These are phyloP conservation scores for Arabidopsis lyrata DNA, from an alignment of 441 rosid genomes.

Conservation along the genomic window DNA sequence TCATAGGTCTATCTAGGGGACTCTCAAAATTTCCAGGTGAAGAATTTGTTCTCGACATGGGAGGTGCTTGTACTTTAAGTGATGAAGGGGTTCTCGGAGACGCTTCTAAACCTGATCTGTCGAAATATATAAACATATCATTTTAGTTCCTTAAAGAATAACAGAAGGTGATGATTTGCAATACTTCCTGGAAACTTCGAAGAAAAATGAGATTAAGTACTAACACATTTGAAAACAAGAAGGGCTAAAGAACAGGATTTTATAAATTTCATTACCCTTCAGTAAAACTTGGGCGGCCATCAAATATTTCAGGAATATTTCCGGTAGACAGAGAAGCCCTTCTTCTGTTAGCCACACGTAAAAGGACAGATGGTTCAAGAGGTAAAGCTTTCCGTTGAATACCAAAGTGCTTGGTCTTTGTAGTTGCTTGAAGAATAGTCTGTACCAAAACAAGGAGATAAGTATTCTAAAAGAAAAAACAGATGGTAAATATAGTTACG, in stretches of 20 bases:
- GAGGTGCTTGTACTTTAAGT: conserved; percentile 53
- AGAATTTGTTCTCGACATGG: conserved; percentile 82
- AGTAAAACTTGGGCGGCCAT: conserved; percentile 60
- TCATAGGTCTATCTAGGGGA: conserved; percentile 92
- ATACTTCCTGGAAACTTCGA: conserved; percentile 19
- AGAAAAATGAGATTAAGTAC: conserved; percentile 15
- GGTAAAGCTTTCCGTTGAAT: conserved; percentile 92
- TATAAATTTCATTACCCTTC: conserved; percentile 75
- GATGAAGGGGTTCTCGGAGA: conserved; percentile 57
- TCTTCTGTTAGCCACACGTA: conserved; percentile 96
- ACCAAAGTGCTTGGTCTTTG: conserved; percentile 81
- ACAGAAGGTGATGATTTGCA: conserved; percentile 27
- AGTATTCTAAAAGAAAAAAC: conserved; percentile 12
- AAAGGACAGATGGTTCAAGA: conserved; percentile 92
- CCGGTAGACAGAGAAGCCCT: conserved; percentile 99
- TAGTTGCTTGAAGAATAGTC: conserved; percentile 83
- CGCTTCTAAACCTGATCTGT: conserved; percentile 87
- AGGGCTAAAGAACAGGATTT: conserved; percentile 7
- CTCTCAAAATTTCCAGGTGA: conserved; percentile 88
- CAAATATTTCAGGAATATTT: conserved; percentile 78
- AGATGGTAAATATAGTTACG: conserved; percentile 20
- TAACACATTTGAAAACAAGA: conserved; percentile 17
- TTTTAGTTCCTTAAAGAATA: conserved; percentile 41
- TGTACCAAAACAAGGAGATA: conserved; percentile 47
- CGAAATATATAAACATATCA: conserved; percentile 46